These are phyloP conservation scores for Aureobasidium vineae DNA, from an alignment of 2,329 filamentous ascomycete genomes.

Conservation along the genomic window DNA sequence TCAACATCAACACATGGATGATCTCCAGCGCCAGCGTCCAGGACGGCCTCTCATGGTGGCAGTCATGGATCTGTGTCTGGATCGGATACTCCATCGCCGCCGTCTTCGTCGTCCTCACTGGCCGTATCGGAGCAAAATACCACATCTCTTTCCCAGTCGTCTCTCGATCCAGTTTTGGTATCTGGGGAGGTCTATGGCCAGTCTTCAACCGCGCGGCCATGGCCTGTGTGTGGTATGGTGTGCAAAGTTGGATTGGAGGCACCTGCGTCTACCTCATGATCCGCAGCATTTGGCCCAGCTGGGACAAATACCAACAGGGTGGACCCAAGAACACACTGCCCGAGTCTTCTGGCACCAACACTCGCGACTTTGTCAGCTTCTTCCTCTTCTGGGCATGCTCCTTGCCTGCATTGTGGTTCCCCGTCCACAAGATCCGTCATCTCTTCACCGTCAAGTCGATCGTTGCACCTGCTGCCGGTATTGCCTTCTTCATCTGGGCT, in stretches of 20 bases:
- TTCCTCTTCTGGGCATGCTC: conserved; percentile 82
- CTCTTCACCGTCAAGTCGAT: conserved; percentile 88
- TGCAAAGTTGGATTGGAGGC: conserved; percentile 78
- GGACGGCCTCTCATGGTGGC: conserved; percentile 58
- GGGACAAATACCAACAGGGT: conserved; percentile 43
- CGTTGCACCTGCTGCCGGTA: conserved; percentile 74
- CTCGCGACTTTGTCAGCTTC: conserved; percentile 74
- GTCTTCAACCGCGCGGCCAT: conserved; percentile 84
- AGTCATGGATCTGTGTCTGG: conserved; percentile 46
- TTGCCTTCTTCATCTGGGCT: conserved; percentile 86
- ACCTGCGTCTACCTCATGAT: conserved; percentile 79
- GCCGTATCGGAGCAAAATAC: conserved; percentile 80
- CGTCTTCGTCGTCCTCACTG: conserved; percentile 72
- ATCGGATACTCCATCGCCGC: conserved; percentile 77
- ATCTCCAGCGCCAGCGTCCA: conserved; percentile 78
- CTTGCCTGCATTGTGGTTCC: conserved; percentile 83
- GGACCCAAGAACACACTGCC: conserved; percentile 66
- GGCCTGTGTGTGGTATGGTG: conserved; percentile 84
- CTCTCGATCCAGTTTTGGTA: conserved; percentile 73
- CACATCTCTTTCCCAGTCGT: conserved; percentile 88
- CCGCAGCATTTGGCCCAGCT: conserved; percentile 68
- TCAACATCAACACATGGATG: conserved; percentile 67
- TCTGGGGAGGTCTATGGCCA: conserved; percentile 87
- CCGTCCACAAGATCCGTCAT: conserved; percentile 83
- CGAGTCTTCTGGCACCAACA: conserved; percentile 65